Percentiles rank a stretch among this genome's conserved stretches.
Conservation (phyloP, 768 basidiomycete species). For the Leccinum longicurvipes region DNA sequence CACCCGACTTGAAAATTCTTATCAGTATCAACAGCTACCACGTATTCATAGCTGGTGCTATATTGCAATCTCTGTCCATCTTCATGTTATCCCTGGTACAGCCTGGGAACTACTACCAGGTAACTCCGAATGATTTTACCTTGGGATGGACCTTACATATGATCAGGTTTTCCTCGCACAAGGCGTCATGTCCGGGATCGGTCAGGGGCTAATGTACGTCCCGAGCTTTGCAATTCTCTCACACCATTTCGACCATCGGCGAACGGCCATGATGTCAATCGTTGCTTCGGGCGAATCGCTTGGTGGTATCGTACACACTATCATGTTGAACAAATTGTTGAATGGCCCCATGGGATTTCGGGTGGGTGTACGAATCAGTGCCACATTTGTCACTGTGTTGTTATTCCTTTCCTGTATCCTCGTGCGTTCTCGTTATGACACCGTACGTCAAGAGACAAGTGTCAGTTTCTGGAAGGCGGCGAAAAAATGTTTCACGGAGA, state of each 20-base stretch:
- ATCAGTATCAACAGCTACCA: not conserved
- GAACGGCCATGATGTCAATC: slow-evolving; percentile 44
- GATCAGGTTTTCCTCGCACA: slow-evolving; percentile 42
- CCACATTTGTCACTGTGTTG: slow-evolving; percentile 35
- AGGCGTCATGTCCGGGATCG: slow-evolving; percentile 42
- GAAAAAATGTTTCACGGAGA: slow-evolving; percentile 22
- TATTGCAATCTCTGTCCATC: slow-evolving; percentile 27
- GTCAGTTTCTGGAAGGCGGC: slow-evolving; percentile 15
- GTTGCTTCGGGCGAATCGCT: slow-evolving; percentile 46
- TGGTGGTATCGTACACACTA: slow-evolving; percentile 55
- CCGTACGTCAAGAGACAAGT: not conserved
- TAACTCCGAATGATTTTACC: not conserved
- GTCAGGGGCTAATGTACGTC: slow-evolving; percentile 42
- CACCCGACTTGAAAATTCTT: not conserved
- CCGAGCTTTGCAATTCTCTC: slow-evolving; percentile 42
- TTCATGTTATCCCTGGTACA: slow-evolving; percentile 39
- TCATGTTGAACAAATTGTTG: slow-evolving; percentile 51
- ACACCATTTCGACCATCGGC: slow-evolving; percentile 42
- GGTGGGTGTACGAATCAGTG: slow-evolving; percentile 38
- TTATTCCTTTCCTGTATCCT: slow-evolving; percentile 38
- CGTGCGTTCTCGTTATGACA: slow-evolving; percentile 33
- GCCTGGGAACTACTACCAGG: slow-evolving; percentile 36
- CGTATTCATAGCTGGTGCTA: slow-evolving; percentile 21
- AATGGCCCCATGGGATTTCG: slow-evolving; percentile 46
- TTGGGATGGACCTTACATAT: not conserved